Conservation (phyloP, 257 asterid genomes). For the Ajuga chamaepitys region DNA sequence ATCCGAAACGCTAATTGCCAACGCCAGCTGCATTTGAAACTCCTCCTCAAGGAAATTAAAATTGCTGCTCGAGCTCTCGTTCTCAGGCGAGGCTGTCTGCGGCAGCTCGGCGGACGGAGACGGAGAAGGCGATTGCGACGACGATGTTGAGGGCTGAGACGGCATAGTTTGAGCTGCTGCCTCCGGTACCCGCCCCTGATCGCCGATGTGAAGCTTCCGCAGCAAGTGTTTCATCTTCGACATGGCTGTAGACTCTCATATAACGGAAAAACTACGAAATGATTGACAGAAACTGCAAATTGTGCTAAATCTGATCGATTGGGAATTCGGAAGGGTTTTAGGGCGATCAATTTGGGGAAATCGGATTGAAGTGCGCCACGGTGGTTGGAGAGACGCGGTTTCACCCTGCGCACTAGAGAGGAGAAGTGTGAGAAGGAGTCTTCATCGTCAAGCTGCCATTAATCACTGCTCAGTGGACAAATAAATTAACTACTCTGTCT, state of each 20-base stretch:
- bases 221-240: slow-evolving; percentile 85
- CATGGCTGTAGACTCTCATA: slow-evolving; percentile 49
- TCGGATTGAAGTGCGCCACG: slow-evolving; percentile 10
- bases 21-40: slow-evolving; percentile 82
- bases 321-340: slow-evolving; percentile 13
- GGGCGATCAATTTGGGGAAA: neutral
- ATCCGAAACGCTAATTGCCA: slow-evolving; percentile 93
- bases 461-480: slow-evolving; percentile 9
- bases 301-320: neutral
- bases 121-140: slow-evolving; percentile 25
- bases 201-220: slow-evolving; percentile 86
- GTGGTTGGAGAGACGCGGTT: slow-evolving; percentile 21
- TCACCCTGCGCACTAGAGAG: slow-evolving; percentile 9
- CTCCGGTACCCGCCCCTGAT: slow-evolving; percentile 27
- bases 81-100: slow-evolving; percentile 18
- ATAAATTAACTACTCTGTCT: slow-evolving; percentile 16
- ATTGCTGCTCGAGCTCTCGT: slow-evolving; percentile 20
- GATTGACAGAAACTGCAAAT: neutral
- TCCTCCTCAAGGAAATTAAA: slow-evolving; percentile 80
- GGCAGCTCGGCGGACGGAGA: slow-evolving; percentile 24
- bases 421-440: slow-evolving; percentile 20
- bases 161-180: slow-evolving; percentile 30
- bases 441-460: slow-evolving; percentile 32
- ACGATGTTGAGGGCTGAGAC: slow-evolving; percentile 21
- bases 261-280: slow-evolving; percentile 12